Base-by-base conservation (phyloP, 257 asterid species). In the Knoxia roxburghii region DNA sequence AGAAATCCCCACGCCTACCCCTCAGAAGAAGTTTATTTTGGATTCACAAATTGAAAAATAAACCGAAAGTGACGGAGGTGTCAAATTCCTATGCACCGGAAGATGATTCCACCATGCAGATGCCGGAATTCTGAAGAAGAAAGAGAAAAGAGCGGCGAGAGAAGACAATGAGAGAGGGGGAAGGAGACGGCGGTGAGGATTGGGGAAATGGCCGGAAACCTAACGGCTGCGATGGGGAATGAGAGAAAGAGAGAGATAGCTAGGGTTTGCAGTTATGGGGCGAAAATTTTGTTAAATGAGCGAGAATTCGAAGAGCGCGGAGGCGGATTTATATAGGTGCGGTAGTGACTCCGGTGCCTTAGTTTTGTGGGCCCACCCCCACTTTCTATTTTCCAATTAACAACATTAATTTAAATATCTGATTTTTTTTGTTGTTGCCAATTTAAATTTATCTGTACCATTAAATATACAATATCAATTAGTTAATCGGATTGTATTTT, bases 1-100 rank as follows among this genome's bases (percentile, higher is more conserved):
- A 35, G 81, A 84, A 71, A 88, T 86, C 92, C 97, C 95, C 99
- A 94, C 95, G 49, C 84, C 96, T 84, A 78, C 82, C 87, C 82
- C 78, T 93, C 96, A 93, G 95, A 88, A 88, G 97, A 80, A 82
- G 80, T 26, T 57, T 33, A 43, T 68, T 61, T 23, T 45, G 53
- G 57, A 61, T 43, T 24, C 41, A 58, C 57, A 27, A 51, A 62
- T 51, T 3, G n/a, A 68, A 62, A 60, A 27, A 39, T 9, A 0
- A 7, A 27, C 39, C 33, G 55, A 3, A 57, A 45, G 24, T 41
- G 20, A 37, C 6, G 4, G 45, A 74, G 24, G 26, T 43, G 46
- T 50, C 49, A 57, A 82, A 75, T 82, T 46, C 76, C 82, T 77
- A 82, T 29, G 71, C 59, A 26, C 43, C 41, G 77, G 43, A 75